Evolutionary conservation across 257 asterid genomes (phyloP), one percentile per base, ranked within the genome.

Genomic region (Fraxinus quadrangulata): DNA sequence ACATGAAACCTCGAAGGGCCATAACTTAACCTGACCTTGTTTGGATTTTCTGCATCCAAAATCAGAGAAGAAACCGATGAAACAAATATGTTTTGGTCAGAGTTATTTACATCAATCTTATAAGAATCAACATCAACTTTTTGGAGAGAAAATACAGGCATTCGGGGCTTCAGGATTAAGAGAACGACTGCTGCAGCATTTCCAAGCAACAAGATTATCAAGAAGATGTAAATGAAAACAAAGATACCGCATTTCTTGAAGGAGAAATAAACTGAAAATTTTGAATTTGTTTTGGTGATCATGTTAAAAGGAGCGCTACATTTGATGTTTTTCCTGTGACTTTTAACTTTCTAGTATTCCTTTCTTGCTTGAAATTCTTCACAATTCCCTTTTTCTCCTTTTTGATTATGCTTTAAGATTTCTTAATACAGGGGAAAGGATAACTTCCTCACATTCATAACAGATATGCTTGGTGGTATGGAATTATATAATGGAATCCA

Each of bases 131-230:
- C 74, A 2, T 83, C 49, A 2, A 89, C 69, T 19, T 77, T 75
- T 76, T 90, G 87, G 72, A 92, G 70, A 4, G 93, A 77, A 36
- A 90, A 92, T 26, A 47, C 54, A 9, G 97, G 96, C 75, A 81
- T 72, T 54, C 82, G 86, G 23, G 97, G 96, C 76, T 90, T 89
- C 80, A 90, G 66, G 65, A 83, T 31, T 8, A 88, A 72, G 70
- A 79, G 1, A 34, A 79, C 17, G 71, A 87, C 54, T 16, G 87
- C 54, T 13, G 86, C 71, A 13, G 84, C 75, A n/a, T 83, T 19
- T 14, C 89, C 89, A 9, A 75, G 13, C 6, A 87, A 1, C 67
- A 88, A 34, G 51, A 82, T 30, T 49, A 86, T 68, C 45, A 77
- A 73, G 75, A 83, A 70, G 16, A 84, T 54, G 84, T 85, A 85